Evolutionary conservation across 169 alveolate genomes (phyloP), one percentile per base, ranked within the genome.

Genomic region (Plasmodium cynomolgi): DNA sequence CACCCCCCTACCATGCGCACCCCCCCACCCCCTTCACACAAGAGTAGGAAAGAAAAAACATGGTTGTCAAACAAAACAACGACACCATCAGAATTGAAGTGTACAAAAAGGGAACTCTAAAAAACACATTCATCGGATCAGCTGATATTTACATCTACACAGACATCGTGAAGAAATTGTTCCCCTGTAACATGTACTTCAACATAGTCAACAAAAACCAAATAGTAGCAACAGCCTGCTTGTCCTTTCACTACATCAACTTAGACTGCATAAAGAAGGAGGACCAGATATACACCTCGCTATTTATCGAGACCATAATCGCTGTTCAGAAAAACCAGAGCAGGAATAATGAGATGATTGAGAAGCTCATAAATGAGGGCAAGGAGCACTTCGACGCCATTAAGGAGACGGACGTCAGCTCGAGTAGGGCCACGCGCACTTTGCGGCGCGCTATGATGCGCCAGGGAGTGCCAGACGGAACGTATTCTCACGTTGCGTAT

Each of bases 1-100:
- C n/a, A n/a, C n/a, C n/a, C n/a, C 4, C 58, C 44, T 37, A 37
- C 44, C 44, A 37, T 41, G 50, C 50, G 50, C 50, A 47, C n/a
- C n/a, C 33, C 33, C 1, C 39, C 72, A 11, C 50, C 29, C 26
- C 68, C 68, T 85, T 50, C 41, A 9, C 39, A 33, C 93, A 85
- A 75, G 56, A 37, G 47, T 34, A 85, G 93, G 93, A 85, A 85
- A 85, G 93, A 85, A 85, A 85, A 85, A 85, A 85, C 56, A 47
- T 85, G 93, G 71, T 75, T 6, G 84, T 85, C 33, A 85, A 85
- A 85, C 93, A 85, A 34, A 85, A 85, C 39, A 85, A 85, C 73
- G 81, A 26, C 17, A 50, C 39, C 20, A 11, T 85, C 54, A 85
- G 77, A 85, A 23, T 85, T 7, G 93, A 85, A 41, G 85, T 85